phyloP scores from a whole-genome alignment of 2,329 filamentous ascomycete species.

The Thelonectria discophora region DNA sequence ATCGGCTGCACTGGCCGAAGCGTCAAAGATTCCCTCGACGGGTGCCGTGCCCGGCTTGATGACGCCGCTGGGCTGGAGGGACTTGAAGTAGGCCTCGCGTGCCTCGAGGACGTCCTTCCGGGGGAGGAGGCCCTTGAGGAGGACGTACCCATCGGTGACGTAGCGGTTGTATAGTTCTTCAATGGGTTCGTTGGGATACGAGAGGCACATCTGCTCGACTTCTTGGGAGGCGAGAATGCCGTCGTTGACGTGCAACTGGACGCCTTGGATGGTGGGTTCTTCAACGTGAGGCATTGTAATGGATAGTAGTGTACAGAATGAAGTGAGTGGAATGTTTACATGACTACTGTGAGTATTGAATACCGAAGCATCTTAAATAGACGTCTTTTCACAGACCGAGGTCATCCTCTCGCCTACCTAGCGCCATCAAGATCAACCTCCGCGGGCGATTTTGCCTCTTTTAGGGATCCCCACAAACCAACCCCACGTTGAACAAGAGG shows the following conservation, averaged over 20 bases:
- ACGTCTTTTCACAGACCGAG: slow-evolving; percentile 11
- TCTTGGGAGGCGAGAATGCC: slow-evolving; percentile 54
- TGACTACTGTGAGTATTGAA: neutral
- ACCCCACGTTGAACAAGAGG: slow-evolving; percentile 6
- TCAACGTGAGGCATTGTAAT: slow-evolving; percentile 22
- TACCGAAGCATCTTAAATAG: neutral
- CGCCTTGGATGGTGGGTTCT: slow-evolving; percentile 24
- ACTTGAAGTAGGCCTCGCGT: slow-evolving; percentile 62
- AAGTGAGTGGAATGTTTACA: neutral
- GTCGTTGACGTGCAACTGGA: slow-evolving; percentile 43
- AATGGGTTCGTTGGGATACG: slow-evolving; percentile 54
- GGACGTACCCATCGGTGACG: slow-evolving; percentile 60
- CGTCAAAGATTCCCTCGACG: slow-evolving; percentile 61
- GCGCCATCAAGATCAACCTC: neutral
- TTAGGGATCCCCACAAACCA: slow-evolving; percentile 9
- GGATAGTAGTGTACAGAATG: neutral
- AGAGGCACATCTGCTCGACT: slow-evolving; percentile 52
- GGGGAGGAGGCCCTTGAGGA: slow-evolving; percentile 63
- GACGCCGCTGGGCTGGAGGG: slow-evolving; percentile 63
- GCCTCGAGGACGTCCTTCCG: slow-evolving; percentile 61
- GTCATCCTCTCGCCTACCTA: neutral
- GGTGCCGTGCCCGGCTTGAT: slow-evolving; percentile 61
- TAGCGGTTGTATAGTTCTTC: slow-evolving; percentile 55
- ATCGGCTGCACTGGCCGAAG: slow-evolving; percentile 20
- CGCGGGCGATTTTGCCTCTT: slow-evolving; percentile 15